Percentiles rank a stretch among this genome's conserved stretches.
phyloP scores from a whole-genome alignment of 2,329 filamentous ascomycete genomes.

The Catunica adiposa region DNA sequence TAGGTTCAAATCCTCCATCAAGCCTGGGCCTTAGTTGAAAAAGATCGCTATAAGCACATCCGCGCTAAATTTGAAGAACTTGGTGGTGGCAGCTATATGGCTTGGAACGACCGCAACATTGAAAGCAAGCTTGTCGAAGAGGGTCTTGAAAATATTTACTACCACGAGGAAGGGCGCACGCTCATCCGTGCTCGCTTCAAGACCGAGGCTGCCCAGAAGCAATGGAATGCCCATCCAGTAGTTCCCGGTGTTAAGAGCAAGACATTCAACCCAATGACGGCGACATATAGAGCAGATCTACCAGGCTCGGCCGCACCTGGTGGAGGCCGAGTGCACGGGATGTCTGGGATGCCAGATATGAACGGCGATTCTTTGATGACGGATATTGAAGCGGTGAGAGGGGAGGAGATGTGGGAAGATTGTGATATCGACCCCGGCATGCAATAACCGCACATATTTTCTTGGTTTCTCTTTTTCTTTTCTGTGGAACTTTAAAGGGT shows the following conservation, averaged over 20 bases:
- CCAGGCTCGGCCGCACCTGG: neutral
- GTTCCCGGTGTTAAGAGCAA: neutral
- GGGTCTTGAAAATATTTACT: conserved; percentile 28
- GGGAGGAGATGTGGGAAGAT: neutral
- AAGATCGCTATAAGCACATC: conserved; percentile 27
- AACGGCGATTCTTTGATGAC: neutral
- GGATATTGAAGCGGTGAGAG: neutral
- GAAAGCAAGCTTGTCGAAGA: conserved; percentile 32
- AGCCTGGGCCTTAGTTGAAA: conserved; percentile 27
- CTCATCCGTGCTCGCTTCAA: conserved; percentile 3
- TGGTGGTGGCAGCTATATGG: conserved; percentile 32
- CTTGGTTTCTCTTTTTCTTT: neutral
- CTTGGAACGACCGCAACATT: conserved; percentile 34
- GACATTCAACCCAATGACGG: neutral
- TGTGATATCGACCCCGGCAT: neutral
- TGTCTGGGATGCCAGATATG: neutral
- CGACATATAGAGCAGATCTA: neutral
- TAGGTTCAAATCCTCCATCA: conserved; percentile 27
- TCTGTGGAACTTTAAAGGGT: too few relatives aligned
- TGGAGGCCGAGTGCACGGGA: neutral
- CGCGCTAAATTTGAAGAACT: conserved; percentile 30
- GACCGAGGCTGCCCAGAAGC: neutral
- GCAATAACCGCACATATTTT: neutral
- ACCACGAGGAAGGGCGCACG: conserved; percentile 9
- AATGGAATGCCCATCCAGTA: neutral